Evolutionary conservation across 768 basidiomycete species (phyloP), one percentile per base, ranked within the genome.

Genomic region (Gloeophyllum trabeum): DNA sequence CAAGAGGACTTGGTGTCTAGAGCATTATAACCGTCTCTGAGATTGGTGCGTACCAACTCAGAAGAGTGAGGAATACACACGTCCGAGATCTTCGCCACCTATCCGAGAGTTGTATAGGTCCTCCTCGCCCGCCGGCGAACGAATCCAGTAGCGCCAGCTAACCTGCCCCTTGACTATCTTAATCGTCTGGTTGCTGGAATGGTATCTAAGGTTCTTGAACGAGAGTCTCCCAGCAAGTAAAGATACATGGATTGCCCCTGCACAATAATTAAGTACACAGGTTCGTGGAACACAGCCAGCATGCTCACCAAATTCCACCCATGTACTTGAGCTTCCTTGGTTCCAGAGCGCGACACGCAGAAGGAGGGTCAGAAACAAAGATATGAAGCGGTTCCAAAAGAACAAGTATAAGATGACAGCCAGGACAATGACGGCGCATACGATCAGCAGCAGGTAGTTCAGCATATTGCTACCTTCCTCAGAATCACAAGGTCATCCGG

Each of bases 101-200:
- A 65, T 64, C 20, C 60, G 52, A 46, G 61, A 53, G 51, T 61
- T 61, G 44, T 65, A 65, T 20, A 86, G 61, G 50, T 87, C 84
- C 38, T 81, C 75, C 48, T 81, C 82, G n/a, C 76, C 71, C 6
- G 82, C 75, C 2, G 91, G 83, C 30, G 71, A 65, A 43, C 90
- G 79, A 38, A 89, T 70, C 94, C 94, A 98, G 58, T 94, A 97
- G 48, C 89, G 72, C 91, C 93, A 98, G 49, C 83, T 83, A 38
- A 97, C 59, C 54, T 89, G 79, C 1, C 81, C 86, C 60, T 89
- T 87, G 37, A 89, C 75, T 40, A 91, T 71, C 47, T 79, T 78
- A 35, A 93, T 69, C 16, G 85, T 88, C 58, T 96, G 85, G 60
- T 94, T 97, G 55, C 87, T 84, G 2, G 91, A 93, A 59, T 94